A percentile compares a stretch with the other conserved stretches of the same genome.
Conservation (phyloP, 2,329 filamentous ascomycete species). For the Fusarium armeniacum region DNA sequence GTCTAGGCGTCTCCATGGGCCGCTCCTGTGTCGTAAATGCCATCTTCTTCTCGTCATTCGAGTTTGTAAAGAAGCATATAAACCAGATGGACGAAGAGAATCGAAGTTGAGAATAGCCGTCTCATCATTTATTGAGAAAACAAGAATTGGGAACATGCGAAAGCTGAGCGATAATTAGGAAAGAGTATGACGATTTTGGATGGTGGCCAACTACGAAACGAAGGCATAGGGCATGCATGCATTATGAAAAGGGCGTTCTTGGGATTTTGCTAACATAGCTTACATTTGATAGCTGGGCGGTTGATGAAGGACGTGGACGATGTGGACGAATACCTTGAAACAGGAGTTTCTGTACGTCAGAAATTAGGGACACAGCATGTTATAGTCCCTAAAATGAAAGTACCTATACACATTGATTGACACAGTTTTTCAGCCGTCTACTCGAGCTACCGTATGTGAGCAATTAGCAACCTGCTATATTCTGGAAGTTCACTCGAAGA, state of each 20-base stretch:
- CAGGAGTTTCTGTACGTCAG: conserved; percentile 4
- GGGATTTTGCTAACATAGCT: conserved; percentile 28
- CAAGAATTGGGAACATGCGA: conserved; percentile 3
- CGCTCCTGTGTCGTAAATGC: conserved; percentile 87
- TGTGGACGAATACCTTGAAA: conserved; percentile 11
- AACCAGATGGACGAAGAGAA: conserved; percentile 65
- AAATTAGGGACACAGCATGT: conserved; percentile 1
- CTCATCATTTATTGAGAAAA: neutral
- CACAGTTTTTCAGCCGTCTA: neutral
- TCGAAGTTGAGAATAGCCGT: conserved; percentile 20
- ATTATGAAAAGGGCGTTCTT: conserved; percentile 49
- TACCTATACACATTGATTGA: neutral
- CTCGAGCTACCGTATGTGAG: neutral
- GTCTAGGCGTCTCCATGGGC: conserved; percentile 85
- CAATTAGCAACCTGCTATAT: neutral
- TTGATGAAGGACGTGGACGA: neutral
- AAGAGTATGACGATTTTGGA: conserved; percentile 24
- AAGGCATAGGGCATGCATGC: conserved; percentile 41
- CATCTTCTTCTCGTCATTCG: conserved; percentile 91
- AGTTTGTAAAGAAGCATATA: conserved; percentile 81
- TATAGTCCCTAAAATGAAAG: conserved; percentile 6
- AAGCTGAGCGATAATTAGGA: conserved; percentile 12
- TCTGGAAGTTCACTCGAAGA: neutral
- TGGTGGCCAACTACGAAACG: conserved; percentile 27
- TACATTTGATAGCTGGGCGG: conserved; percentile 16